Evolutionary conservation across 306 rosid species (phyloP).

Genomic region (Bauhinia variegata): DNA sequence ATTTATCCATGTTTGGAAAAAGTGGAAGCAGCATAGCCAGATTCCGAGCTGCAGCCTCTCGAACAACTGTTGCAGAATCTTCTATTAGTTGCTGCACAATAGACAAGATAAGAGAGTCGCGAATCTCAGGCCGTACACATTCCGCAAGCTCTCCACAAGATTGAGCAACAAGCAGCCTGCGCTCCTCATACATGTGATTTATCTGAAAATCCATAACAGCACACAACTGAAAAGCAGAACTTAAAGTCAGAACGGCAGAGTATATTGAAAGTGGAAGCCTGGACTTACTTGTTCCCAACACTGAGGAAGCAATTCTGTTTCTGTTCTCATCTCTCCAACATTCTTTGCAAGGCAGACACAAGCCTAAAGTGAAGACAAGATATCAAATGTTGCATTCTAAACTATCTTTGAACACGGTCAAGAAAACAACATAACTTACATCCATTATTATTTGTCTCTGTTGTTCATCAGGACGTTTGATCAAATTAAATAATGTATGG

Average conservation of each 20-base stretch:
- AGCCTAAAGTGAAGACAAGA: conserved; percentile 63
- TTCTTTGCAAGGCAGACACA: conserved; percentile 90
- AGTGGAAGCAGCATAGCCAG: conserved; percentile 95
- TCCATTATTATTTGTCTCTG: conserved; percentile 95
- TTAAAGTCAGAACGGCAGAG: conserved; percentile 32
- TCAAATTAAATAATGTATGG: conserved; percentile 92
- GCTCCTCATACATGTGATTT: conserved; percentile 96
- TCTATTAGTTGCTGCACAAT: conserved; percentile 91
- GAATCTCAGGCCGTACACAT: conserved; percentile 95
- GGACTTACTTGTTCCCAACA: conserved; percentile 97
- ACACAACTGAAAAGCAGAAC: conserved; percentile 35
- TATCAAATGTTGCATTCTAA: conserved; percentile 29
- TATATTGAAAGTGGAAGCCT: conserved; percentile 28
- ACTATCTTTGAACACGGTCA: conserved; percentile 25
- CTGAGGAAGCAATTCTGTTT: conserved; percentile 96
- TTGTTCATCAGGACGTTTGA: conserved; percentile 96
- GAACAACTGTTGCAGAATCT: conserved; percentile 90
- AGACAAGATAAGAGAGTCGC: conserved; percentile 94
- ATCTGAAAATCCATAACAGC: conserved; percentile 57
- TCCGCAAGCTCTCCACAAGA: conserved; percentile 96
- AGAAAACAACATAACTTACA: conserved; percentile 55
- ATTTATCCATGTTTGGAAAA: conserved; percentile 91
- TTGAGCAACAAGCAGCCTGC: conserved; percentile 97
- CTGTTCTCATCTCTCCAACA: conserved; percentile 99
- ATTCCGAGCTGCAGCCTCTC: conserved; percentile 94